Percentiles rank a stretch among this genome's conserved stretches.
phyloP scores from a whole-genome alignment of 345 rosid genomes.

The Psidium friedrichsthalianum region DNA sequence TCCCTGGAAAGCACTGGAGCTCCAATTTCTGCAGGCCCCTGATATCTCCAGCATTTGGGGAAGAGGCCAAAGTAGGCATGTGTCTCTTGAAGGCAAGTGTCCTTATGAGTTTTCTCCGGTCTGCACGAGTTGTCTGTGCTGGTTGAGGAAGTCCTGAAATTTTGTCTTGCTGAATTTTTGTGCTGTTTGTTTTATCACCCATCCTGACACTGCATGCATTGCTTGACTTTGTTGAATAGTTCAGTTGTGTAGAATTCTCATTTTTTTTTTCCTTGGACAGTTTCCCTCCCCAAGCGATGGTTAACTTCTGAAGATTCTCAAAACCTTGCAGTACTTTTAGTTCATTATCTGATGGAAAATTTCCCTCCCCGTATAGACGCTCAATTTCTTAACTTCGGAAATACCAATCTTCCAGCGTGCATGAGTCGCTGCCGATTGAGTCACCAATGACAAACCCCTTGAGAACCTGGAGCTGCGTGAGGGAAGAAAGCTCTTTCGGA shows the following conservation, averaged over 20 bases:
- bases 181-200: neutral
- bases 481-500: constrained; percentile 28
- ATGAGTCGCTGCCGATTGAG: constrained; percentile 2
- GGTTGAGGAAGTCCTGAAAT: neutral
- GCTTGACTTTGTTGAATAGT: neutral
- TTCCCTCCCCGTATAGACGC: neutral
- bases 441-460: constrained; percentile 45
- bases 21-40: constrained; percentile 8
- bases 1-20: constrained; percentile 5
- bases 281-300: constrained; percentile 12
- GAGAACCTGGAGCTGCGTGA: constrained; percentile 34
- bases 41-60: neutral
- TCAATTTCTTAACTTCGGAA: constrained; percentile 8
- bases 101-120: neutral
- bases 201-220: neutral
- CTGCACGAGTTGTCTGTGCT: neutral
- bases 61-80: neutral
- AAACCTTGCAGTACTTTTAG: neutral
- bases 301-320: neutral
- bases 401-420: constrained; percentile 2
- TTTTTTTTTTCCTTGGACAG: neutral
- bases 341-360: constrained; percentile 2
- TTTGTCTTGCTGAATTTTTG: neutral
- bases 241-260: neutral
- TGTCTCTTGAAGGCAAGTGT: neutral